A percentile compares a stretch with the other conserved stretches of the same genome.
These are phyloP conservation scores for Geoglossum cookeanum DNA, from an alignment of 2,329 filamentous ascomycete species.

Conservation along the genomic window DNA sequence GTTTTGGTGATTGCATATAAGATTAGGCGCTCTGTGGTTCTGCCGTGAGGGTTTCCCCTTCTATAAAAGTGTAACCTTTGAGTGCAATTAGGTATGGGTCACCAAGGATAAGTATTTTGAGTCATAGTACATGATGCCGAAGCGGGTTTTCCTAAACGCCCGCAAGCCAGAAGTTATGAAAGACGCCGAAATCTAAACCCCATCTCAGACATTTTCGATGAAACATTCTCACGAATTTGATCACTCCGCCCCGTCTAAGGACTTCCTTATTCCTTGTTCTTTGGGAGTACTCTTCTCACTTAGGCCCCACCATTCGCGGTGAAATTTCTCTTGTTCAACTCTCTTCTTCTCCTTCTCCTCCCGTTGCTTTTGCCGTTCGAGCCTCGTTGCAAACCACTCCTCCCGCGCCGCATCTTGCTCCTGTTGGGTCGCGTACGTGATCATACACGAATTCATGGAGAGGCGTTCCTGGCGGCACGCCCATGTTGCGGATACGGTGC, in stretches of 20 bases:
- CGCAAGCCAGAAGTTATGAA: background rate
- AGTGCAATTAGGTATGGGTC: slow-evolving; percentile 10
- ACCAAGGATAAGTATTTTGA: background rate
- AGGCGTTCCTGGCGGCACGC: slow-evolving; percentile 62
- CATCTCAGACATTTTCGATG: background rate
- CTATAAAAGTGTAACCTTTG: background rate
- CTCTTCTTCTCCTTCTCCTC: slow-evolving; percentile 33
- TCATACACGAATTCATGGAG: slow-evolving; percentile 89
- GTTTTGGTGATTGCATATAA: background rate
- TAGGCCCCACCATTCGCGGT: slow-evolving; percentile 32
- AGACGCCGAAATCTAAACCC: background rate
- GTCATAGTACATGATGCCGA: background rate
- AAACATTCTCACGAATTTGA: background rate
- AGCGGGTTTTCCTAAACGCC: background rate
- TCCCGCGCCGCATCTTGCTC: slow-evolving; percentile 77
- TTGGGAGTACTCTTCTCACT: slow-evolving; percentile 14
- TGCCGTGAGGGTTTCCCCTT: background rate
- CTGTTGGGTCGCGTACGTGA: slow-evolving; percentile 60
- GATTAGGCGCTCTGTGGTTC: background rate
- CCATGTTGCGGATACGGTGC: slow-evolving; percentile 77
- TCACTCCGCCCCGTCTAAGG: slow-evolving; percentile 4
- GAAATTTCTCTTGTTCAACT: slow-evolving; percentile 24
- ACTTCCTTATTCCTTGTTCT: slow-evolving; percentile 10
- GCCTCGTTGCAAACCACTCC: slow-evolving; percentile 73
- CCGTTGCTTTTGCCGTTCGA: slow-evolving; percentile 48